These are phyloP conservation scores for Torrubiella hemipterigena DNA, from an alignment of 2,329 filamentous ascomycete genomes.

Conservation along the genomic window DNA sequence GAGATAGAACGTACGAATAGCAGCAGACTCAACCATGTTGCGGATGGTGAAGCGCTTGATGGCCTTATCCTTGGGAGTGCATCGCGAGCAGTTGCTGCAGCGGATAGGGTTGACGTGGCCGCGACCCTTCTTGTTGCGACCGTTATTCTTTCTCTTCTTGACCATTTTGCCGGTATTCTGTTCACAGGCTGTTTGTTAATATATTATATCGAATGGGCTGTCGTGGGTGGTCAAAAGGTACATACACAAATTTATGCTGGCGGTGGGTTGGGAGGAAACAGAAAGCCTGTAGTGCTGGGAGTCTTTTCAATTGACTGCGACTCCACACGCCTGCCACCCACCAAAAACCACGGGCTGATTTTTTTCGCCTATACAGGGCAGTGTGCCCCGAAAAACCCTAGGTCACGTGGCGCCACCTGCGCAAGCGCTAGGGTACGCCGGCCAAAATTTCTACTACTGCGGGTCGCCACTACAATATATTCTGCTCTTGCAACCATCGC, in stretches of 20 bases:
- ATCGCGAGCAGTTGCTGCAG: slow-evolving; percentile 63
- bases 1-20: slow-evolving; percentile 71
- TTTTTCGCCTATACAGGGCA: slow-evolving; percentile 13
- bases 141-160: slow-evolving; percentile 67
- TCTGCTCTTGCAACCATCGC: slow-evolving; percentile 17
- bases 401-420: slow-evolving; percentile 16
- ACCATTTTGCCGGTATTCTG: slow-evolving; percentile 54
- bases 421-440: slow-evolving; percentile 5
- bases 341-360: too few relatives aligned
- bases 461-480: slow-evolving; percentile 16
- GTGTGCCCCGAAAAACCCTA: slow-evolving; percentile 12
- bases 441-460: slow-evolving; percentile 7
- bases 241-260: neutral
- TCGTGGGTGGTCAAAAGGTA: neutral
- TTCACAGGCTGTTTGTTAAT: slow-evolving; percentile 9
- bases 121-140: slow-evolving; percentile 99
- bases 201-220: slow-evolving; percentile 4
- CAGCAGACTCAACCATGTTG: slow-evolving; percentile 99
- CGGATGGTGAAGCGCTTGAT: slow-evolving; percentile 99
- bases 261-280: neutral
- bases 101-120: slow-evolving; percentile 99
- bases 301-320: slow-evolving; percentile 3
- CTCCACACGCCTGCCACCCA: slow-evolving; percentile 2
- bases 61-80: slow-evolving; percentile 98
- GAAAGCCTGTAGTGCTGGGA: neutral